A percentile compares a stretch with the other conserved stretches of the same genome.
Evolutionary conservation across 208 protist genomes (phyloP).

Genomic region (Angomonas ambiguus): DNA sequence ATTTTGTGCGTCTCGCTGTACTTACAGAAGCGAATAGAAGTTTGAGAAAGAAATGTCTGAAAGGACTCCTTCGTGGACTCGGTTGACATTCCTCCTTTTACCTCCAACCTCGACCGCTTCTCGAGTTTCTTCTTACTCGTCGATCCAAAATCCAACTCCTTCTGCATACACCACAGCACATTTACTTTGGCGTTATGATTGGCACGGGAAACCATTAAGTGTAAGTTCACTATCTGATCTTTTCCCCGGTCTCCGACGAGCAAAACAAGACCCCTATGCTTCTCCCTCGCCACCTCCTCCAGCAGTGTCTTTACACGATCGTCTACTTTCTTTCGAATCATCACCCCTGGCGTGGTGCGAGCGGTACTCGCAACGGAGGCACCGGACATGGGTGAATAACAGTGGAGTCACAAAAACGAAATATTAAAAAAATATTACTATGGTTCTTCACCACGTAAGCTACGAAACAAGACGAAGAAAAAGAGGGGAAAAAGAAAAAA

Average conservation of each 20-base stretch:
- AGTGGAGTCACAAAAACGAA: conserved; percentile 7
- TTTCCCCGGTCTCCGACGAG: conserved; percentile 97
- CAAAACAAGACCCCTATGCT: conserved; percentile 97
- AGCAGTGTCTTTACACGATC: conserved; percentile 94
- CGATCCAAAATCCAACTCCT: conserved; percentile 97
- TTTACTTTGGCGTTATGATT: conserved; percentile 94
- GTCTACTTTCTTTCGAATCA: conserved; percentile 92
- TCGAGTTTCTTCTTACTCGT: conserved; percentile 93
- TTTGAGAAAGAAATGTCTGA: conserved; percentile 97
- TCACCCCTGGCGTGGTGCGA: conserved; percentile 18
- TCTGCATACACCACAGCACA: conserved; percentile 99
- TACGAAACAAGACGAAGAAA: neutral
- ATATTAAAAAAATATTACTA: neutral
- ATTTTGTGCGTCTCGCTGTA: conserved; percentile 99
- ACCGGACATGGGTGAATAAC: neutral
- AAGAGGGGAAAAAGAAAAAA: neutral
- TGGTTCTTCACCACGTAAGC: conserved; percentile 4
- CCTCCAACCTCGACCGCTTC: conserved; percentile 92
- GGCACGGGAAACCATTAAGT: conserved; percentile 98
- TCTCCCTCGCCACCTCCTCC: conserved; percentile 94
- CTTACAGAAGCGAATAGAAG: conserved; percentile 98
- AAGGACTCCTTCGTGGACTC: conserved; percentile 96
- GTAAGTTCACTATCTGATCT: conserved; percentile 98
- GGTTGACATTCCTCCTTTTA: conserved; percentile 90
- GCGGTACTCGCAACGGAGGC: conserved; percentile 44